Percentiles rank a stretch among this genome's conserved stretches.
Evolutionary conservation across 2,329 filamentous ascomycete species (phyloP).

Genomic region (Rutstroemia sp.): DNA sequence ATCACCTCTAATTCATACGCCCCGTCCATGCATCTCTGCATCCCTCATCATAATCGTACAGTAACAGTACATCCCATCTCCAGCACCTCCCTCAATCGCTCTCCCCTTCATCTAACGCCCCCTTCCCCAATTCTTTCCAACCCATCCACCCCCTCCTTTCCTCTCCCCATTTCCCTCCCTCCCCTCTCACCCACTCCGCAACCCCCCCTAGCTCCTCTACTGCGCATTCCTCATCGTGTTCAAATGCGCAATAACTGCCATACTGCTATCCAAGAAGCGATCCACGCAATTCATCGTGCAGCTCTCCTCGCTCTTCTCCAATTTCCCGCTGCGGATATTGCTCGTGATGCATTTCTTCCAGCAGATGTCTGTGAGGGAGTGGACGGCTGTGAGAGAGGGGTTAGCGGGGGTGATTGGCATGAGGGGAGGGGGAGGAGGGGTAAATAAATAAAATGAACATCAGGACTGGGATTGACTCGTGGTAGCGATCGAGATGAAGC

Average conservation of each 20-base stretch:
- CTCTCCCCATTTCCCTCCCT: neutral
- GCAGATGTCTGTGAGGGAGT: slow-evolving; percentile 68
- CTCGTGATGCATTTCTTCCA: slow-evolving; percentile 89
- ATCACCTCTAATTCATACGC: no score
- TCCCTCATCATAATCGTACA: no score
- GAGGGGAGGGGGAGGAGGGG: neutral
- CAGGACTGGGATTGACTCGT: no score
- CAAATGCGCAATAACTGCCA: slow-evolving; percentile 78
- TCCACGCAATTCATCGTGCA: slow-evolving; percentile 93
- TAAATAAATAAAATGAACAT: neutral
- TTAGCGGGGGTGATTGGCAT: slow-evolving; percentile 34
- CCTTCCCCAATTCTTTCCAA: neutral
- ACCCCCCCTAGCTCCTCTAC: neutral
- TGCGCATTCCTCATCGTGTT: slow-evolving; percentile 47
- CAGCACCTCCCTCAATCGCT: neutral
- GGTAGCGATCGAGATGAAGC: no score
- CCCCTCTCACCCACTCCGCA: neutral
- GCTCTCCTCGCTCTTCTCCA: slow-evolving; percentile 71
- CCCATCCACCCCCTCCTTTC: neutral
- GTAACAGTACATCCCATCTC: no score
- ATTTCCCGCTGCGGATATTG: slow-evolving; percentile 59
- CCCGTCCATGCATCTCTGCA: no score
- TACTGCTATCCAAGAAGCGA: slow-evolving; percentile 83
- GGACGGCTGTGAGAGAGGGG: slow-evolving; percentile 53
- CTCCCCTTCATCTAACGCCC: neutral